Percentiles rank a stretch among this genome's conserved stretches.
Conservation (phyloP, 2,329 filamentous ascomycete genomes). For the Fusarium sp. region DNA sequence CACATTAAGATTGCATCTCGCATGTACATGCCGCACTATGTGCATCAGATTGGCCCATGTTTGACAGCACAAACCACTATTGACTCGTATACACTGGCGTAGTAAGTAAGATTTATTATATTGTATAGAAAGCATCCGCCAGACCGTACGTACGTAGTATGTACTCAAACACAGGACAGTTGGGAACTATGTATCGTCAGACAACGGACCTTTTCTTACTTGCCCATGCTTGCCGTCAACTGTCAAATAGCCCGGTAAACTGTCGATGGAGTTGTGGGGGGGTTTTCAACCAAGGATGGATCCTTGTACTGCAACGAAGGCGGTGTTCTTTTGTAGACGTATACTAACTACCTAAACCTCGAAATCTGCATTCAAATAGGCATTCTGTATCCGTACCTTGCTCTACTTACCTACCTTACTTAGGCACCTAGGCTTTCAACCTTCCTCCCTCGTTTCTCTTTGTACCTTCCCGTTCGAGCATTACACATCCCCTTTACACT, state of each 20-base stretch:
- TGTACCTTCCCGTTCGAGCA: neutral
- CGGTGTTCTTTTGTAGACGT: neutral
- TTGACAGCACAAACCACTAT: neutral
- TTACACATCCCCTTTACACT: neutral
- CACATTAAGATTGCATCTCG: neutral
- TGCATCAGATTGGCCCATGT: neutral
- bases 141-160: no score
- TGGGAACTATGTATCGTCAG: neutral
- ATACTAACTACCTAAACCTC: neutral
- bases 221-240: no score
- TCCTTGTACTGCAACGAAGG: neutral
- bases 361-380: conserved; percentile 1
- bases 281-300: conserved; percentile 6
- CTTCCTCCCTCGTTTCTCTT: neutral
- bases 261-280: conserved; percentile 3
- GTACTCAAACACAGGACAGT: neutral
- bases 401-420: no score
- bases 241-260: neutral
- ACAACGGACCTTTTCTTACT: neutral
- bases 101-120: neutral
- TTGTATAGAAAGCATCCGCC: no score
- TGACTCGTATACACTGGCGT: neutral
- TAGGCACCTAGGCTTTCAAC: no score
- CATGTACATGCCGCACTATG: neutral
- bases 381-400: neutral